Percentiles rank a stretch among this genome's conserved stretches.
Conservation (phyloP, 352 stramenopile genomes). For the Lagenidium giganteum region DNA sequence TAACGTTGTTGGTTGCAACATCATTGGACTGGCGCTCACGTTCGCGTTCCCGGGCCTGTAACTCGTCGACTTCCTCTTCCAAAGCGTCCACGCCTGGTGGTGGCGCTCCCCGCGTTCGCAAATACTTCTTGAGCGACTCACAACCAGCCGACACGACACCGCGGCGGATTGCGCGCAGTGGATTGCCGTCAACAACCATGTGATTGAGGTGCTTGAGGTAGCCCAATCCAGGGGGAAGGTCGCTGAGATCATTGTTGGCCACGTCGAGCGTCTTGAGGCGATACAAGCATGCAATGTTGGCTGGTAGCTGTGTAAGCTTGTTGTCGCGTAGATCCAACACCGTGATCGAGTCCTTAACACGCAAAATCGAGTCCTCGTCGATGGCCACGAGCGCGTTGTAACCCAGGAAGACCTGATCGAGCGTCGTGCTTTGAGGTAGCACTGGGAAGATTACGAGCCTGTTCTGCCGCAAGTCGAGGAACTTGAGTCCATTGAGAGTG, state of each 20-base stretch:
- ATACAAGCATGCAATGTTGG: slow-evolving; percentile 41
- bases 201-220: slow-evolving; percentile 65
- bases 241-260: slow-evolving; percentile 67
- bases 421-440: slow-evolving; percentile 25
- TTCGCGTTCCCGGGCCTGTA: too few species aligned
- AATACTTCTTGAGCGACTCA: slow-evolving; percentile 63
- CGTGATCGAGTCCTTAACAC: slow-evolving; percentile 45
- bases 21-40: slow-evolving; percentile 26
- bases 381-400: slow-evolving; percentile 48
- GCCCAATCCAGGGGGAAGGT: slow-evolving; percentile 48
- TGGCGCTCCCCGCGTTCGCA: slow-evolving; percentile 48
- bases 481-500: slow-evolving; percentile 28
- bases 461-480: slow-evolving; percentile 66
- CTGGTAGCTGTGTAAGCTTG: slow-evolving; percentile 40
- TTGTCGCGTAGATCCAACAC: slow-evolving; percentile 68
- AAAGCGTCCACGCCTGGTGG: slow-evolving; percentile 37
- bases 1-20: too few species aligned
- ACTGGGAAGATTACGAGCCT: slow-evolving; percentile 37
- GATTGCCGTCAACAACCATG: slow-evolving; percentile 58
- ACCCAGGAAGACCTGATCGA: slow-evolving; percentile 61
- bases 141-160: slow-evolving; percentile 41
- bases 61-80: slow-evolving; percentile 57
- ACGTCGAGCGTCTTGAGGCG: slow-evolving; percentile 67
- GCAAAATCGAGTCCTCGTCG: slow-evolving; percentile 25
- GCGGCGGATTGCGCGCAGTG: slow-evolving; percentile 49